Evolutionary conservation across 2,329 filamentous ascomycete genomes (phyloP), one percentile per base, ranked within the genome.

Genomic region (Exophiala bonariae): DNA sequence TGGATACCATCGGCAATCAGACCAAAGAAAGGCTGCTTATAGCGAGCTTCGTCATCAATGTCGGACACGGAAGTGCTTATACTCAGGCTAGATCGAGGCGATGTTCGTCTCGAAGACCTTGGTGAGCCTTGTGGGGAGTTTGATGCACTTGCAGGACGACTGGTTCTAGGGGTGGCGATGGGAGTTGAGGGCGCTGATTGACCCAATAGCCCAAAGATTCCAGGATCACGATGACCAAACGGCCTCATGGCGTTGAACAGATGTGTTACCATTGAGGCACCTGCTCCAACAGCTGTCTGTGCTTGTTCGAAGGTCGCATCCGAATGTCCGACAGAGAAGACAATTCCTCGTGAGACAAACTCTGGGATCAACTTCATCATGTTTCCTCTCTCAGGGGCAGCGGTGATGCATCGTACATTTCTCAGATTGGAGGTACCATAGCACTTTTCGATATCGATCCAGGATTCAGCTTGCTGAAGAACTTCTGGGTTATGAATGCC

Each of bases 241-340:
- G 89, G 89, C 1, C 84, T 80, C 90, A 96, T 96, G 19, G 90
- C 90, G 65, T 96, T 96, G 80, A 95, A 96, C 1, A 96, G 77
- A 62, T 96, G 90, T 0, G 90, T 96, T 57, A 96, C 87, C 88
- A 95, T 95, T 39, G 80, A 87, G 2, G 87, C 88, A 41, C 90
- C 90, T 5, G 82, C 77, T n/a, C 73, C 74, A 3, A 93, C 79
- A 16, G 87, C 87, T 3, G 73, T 70, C 3, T 85, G 82, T 1
- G 87, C 89, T 63, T 92, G 78, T 66, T 95, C 88, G 63, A 92
- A 95, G 0, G 86, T 89, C 11, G 89, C 87, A 65, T 95, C 88
- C 0, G 89, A 89, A 69, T 96, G 90, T 6, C 90, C 90, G 54
- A 95, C 86, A 2, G 87, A 86, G 67, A 83, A 89, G 57, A 87